These are phyloP conservation scores for Metschnikowia dekortorum DNA, from an alignment of 805 yeast genomes.

Conservation along the genomic window DNA sequence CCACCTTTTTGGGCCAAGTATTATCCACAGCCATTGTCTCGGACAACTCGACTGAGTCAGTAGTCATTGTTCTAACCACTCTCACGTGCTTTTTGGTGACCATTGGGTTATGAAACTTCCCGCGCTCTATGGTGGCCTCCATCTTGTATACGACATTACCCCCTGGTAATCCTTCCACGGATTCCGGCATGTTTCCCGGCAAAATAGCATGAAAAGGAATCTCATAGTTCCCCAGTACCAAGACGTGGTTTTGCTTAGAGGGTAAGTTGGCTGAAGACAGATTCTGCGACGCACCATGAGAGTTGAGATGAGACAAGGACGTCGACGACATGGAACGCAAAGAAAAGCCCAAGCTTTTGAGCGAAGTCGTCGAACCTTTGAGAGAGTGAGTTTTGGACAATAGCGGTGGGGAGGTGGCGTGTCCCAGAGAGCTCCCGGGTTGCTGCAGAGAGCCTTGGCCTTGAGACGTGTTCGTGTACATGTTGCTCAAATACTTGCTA, in stretches of 20 bases:
- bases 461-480: constrained; percentile 23
- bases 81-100: constrained; percentile 67
- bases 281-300: constrained; percentile 10
- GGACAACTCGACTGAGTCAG: constrained; percentile 81
- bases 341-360: constrained; percentile 32
- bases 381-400: constrained; percentile 22
- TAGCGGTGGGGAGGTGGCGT: not conserved
- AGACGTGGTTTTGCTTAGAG: constrained; percentile 31
- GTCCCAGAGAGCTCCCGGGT: not conserved
- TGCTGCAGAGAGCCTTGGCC: constrained; percentile 3
- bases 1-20: constrained; percentile 93
- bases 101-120: constrained; percentile 66
- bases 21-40: constrained; percentile 94
- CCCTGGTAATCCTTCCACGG: constrained; percentile 85
- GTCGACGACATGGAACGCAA: constrained; percentile 34
- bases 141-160: constrained; percentile 68
- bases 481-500: constrained; percentile 33
- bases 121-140: constrained; percentile 78
- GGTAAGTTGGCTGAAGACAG: constrained; percentile 26
- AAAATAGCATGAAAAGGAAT: constrained; percentile 82
- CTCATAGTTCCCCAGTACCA: constrained; percentile 78
- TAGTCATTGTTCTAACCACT: constrained; percentile 78
- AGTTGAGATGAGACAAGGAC: constrained; percentile 16
- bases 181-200: constrained; percentile 83
- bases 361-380: constrained; percentile 41